Conservation (phyloP, 2,329 filamentous ascomycete genomes). For the Cladosporium sp. region DNA sequence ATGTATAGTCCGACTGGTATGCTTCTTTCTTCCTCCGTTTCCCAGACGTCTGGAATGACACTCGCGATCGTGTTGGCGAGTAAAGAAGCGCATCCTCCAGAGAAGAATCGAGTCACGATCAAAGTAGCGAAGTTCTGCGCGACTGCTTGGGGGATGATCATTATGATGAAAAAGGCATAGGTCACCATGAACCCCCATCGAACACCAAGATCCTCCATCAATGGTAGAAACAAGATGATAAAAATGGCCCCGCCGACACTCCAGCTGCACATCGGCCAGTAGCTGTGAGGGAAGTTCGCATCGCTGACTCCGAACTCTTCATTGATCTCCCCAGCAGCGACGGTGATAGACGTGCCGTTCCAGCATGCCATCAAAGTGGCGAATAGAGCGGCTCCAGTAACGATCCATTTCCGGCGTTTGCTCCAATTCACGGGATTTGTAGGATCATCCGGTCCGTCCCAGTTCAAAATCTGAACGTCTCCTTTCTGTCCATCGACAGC, state of each 20-base stretch:
- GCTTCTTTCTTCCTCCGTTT: slow-evolving; percentile 27
- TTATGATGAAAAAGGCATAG: slow-evolving; percentile 34
- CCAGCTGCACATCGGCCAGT: slow-evolving; percentile 37
- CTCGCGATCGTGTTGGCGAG: slow-evolving; percentile 34
- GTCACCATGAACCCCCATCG: slow-evolving; percentile 25
- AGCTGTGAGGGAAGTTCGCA: slow-evolving; percentile 35
- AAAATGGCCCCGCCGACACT: slow-evolving; percentile 34
- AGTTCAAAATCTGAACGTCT: slow-evolving; percentile 38
- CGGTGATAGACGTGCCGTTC: slow-evolving; percentile 36
- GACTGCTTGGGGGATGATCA: slow-evolving; percentile 37
- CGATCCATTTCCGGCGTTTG: slow-evolving; percentile 29
- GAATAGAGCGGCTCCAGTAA: slow-evolving; percentile 29
- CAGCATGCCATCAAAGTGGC: slow-evolving; percentile 30
- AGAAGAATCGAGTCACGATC: slow-evolving; percentile 35
- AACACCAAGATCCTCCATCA: slow-evolving; percentile 37
- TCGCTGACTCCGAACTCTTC: slow-evolving; percentile 32
- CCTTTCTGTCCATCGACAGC: slow-evolving; percentile 14
- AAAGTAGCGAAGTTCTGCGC: slow-evolving; percentile 37
- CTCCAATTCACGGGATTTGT: slow-evolving; percentile 35
- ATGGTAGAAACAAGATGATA: slow-evolving; percentile 32
- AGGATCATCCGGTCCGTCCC: slow-evolving; percentile 47
- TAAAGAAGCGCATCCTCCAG: slow-evolving; percentile 34
- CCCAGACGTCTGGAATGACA: slow-evolving; percentile 38
- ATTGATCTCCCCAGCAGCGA: slow-evolving; percentile 32
- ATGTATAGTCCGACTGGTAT: slow-evolving; percentile 36